Conservation (phyloP, 768 basidiomycete species). For the Dentipellis sp. region DNA sequence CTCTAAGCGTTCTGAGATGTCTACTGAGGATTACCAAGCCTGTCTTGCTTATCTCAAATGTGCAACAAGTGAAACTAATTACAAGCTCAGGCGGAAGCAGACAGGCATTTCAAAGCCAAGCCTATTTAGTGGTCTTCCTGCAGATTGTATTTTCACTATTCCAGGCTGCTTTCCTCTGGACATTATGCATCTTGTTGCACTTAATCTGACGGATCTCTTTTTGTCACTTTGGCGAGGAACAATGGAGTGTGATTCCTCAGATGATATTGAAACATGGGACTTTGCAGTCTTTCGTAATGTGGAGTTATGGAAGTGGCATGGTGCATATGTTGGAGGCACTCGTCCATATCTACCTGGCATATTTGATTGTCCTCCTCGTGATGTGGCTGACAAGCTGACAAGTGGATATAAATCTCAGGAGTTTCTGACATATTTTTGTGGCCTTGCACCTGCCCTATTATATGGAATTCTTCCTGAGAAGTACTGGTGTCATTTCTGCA, state of each 20-base stretch:
- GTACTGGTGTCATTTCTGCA: conserved; percentile 17
- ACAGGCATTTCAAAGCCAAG: conserved; percentile 3
- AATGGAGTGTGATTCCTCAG: background rate
- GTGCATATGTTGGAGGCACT: conserved; percentile 21
- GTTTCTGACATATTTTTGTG: conserved; percentile 15
- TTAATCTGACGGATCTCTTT: conserved; percentile 7
- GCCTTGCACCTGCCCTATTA: conserved; percentile 15
- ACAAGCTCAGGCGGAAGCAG: background rate
- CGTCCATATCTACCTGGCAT: conserved; percentile 28
- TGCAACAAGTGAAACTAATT: background rate
- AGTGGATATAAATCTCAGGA: conserved; percentile 23
- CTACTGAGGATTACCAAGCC: background rate
- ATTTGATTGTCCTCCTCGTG: conserved; percentile 31
- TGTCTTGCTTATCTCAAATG: background rate
- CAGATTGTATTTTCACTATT: background rate
- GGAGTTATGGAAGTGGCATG: conserved; percentile 27
- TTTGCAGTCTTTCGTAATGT: conserved; percentile 21
- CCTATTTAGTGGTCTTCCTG: background rate
- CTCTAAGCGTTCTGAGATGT: background rate
- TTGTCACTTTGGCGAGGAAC: conserved; percentile 6
- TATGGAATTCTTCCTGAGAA: conserved; percentile 7
- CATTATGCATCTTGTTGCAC: conserved; percentile 7
- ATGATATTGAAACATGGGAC: conserved; percentile 17
- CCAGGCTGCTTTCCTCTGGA: conserved; percentile 2
- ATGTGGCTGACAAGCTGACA: conserved; percentile 29